These are phyloP conservation scores for Escallonia herrerae DNA, from an alignment of 129 eudicot species.

Conservation along the genomic window DNA sequence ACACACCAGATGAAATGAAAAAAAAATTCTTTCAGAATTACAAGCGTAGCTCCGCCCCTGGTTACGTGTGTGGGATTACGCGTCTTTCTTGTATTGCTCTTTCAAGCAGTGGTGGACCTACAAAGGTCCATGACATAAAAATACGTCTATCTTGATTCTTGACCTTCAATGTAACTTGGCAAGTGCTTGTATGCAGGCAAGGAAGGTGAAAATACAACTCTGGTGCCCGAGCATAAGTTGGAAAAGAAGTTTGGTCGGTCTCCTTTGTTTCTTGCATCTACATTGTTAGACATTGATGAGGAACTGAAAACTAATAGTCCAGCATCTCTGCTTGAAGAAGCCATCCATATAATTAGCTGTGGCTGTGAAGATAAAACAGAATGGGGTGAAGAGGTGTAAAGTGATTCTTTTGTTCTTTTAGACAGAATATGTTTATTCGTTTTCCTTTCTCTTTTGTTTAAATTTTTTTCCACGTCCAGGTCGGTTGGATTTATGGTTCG, in stretches of 20 bases:
- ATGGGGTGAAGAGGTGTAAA: constrained; percentile 79
- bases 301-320: constrained; percentile 23
- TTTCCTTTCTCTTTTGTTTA: not conserved
- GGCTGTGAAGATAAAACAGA: constrained; percentile 80
- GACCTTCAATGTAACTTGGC: too few species aligned
- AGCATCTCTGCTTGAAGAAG: constrained; percentile 45
- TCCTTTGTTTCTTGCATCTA: constrained; percentile 61
- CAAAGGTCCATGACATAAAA: too few species aligned
- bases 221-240: constrained; percentile 28
- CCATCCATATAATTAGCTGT: constrained; percentile 75
- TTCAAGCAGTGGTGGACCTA: too few species aligned
- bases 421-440: not conserved
- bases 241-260: constrained; percentile 73
- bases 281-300: constrained; percentile 55
- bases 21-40: too few species aligned
- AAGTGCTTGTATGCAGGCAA: constrained; percentile 17
- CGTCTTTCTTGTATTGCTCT: too few species aligned
- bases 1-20: too few species aligned
- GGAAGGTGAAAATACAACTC: constrained; percentile 5
- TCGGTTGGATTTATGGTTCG: constrained; percentile 51
- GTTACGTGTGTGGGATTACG: too few species aligned
- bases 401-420: not conserved
- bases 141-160: too few species aligned
- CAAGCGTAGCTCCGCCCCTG: too few species aligned
- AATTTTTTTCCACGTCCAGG: constrained; percentile 21